phyloP scores from a whole-genome alignment of 108 stramenopile genomes.

The Cyclotella baltica region DNA sequence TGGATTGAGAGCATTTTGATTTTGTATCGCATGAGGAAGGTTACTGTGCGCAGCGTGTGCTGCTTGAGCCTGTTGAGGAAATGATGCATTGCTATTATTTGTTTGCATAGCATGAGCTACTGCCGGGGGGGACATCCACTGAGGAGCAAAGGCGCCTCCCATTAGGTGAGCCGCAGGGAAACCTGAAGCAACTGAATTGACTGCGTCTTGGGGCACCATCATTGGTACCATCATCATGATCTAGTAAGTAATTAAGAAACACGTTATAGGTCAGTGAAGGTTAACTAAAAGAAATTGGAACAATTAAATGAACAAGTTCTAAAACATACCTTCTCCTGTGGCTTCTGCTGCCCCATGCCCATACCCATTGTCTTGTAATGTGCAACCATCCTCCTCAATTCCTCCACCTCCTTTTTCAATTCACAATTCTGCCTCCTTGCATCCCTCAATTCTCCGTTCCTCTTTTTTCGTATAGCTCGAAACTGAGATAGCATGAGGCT shows the following conservation, averaged over 20 bases:
- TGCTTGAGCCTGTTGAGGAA: conserved; percentile 4
- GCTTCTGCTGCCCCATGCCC: conserved; percentile 54
- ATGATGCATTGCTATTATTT: not conserved
- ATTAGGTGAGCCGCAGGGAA: conserved; percentile 32
- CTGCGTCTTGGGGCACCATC: conserved; percentile 75
- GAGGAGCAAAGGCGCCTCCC: conserved; percentile 8
- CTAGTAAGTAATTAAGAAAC: conserved; percentile 21
- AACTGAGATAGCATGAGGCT: conserved; percentile 51
- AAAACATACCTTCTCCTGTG: conserved; percentile 26
- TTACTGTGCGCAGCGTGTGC: too few relatives aligned
- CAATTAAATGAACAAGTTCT: conserved; percentile 2
- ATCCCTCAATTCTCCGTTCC: conserved; percentile 38
- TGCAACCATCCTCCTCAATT: conserved; percentile 65
- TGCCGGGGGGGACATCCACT: conserved; percentile 33
- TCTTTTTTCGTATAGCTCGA: conserved; percentile 30
- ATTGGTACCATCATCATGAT: conserved; percentile 91
- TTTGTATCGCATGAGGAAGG: too few relatives aligned
- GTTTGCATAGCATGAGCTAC: conserved; percentile 25
- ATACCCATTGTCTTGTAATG: conserved; percentile 54
- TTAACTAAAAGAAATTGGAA: too few relatives aligned
- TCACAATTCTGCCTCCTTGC: conserved; percentile 37
- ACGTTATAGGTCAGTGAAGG: not conserved
- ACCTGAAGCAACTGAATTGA: conserved; percentile 40
- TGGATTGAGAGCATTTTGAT: not conserved
- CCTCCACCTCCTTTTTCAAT: conserved; percentile 57